Evolutionary conservation across 1,284 basidiomycete species (phyloP).

Genomic region (Puccinia novopanici): DNA sequence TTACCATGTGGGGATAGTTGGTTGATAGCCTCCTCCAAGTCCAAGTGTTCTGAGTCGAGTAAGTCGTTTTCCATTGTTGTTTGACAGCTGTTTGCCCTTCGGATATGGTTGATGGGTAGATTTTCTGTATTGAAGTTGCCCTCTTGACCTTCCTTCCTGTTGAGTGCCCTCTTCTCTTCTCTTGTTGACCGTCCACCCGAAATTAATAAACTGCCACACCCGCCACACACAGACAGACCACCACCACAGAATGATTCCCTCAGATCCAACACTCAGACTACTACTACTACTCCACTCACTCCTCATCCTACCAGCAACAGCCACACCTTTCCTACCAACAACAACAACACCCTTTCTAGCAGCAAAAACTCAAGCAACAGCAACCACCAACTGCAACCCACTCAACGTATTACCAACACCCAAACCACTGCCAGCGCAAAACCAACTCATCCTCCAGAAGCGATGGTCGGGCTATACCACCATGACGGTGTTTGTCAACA

Average conservation of each 20-base stretch:
- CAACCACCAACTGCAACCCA: background rate
- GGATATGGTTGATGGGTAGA: too few species aligned
- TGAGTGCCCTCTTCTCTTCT: too few species aligned
- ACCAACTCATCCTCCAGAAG: conserved; percentile 21
- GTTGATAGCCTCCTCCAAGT: conserved; percentile 49
- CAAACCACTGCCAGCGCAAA: background rate
- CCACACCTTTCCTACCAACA: background rate
- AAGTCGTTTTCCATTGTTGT: background rate
- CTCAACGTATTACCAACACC: background rate
- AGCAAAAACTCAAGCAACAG: background rate
- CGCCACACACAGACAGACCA: too few species aligned
- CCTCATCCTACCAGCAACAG: background rate
- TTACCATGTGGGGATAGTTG: conserved; percentile 42
- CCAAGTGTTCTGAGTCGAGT: conserved; percentile 33
- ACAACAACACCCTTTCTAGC: background rate
- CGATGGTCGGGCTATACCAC: conserved; percentile 40
- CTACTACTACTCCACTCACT: too few species aligned
- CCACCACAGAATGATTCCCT: too few species aligned
- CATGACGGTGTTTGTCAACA: conserved; percentile 42
- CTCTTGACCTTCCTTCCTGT: too few species aligned
- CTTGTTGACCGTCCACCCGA: too few species aligned
- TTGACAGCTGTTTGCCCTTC: background rate
- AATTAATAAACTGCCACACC: too few species aligned
- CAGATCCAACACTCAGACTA: too few species aligned
- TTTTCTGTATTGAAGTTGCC: background rate